A percentile compares a stretch with the other conserved stretches of the same genome.
These are phyloP conservation scores for Leishmania tropica DNA, from an alignment of 208 protist genomes.

Conservation along the genomic window DNA sequence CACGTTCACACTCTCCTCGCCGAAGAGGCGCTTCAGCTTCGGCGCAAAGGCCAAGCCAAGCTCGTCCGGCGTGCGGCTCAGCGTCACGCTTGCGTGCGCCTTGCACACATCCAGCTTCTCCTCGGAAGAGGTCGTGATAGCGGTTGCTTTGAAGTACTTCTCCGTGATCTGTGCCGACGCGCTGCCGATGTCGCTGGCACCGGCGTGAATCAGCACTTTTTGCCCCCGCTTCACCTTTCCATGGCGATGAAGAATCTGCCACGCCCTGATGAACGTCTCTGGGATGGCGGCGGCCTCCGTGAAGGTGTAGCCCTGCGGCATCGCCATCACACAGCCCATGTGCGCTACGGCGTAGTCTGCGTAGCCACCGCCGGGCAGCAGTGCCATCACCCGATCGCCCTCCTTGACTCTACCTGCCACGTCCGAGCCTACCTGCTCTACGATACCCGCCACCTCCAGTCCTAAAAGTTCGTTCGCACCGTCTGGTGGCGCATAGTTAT, in stretches of 20 bases:
- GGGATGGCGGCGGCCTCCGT: conserved; percentile 88
- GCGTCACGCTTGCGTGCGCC: conserved; percentile 43
- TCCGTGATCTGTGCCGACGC: conserved; percentile 83
- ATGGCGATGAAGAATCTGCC: conserved; percentile 79
- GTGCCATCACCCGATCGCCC: conserved; percentile 86
- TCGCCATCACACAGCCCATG: conserved; percentile 64
- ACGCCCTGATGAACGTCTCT: conserved; percentile 94
- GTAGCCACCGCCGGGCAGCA: conserved; percentile 93
- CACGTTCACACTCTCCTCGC: conserved; percentile 53
- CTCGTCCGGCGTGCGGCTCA: conserved; percentile 60
- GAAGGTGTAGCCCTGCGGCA: conserved; percentile 83
- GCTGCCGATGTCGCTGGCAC: conserved; percentile 88
- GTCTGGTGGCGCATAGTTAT: conserved; percentile 82
- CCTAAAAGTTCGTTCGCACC: conserved; percentile 79
- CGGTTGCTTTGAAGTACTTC: conserved; percentile 77
- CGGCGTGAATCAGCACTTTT: conserved; percentile 86
- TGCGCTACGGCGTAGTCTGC: conserved; percentile 85
- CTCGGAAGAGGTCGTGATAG: conserved; percentile 65
- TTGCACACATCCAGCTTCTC: conserved; percentile 74
- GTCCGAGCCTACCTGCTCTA: conserved; percentile 57
- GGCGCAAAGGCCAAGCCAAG: conserved; percentile 50
- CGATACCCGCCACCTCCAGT: conserved; percentile 88
- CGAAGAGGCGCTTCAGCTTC: conserved; percentile 57
- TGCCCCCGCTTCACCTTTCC: conserved; percentile 64
- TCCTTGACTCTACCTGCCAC: conserved; percentile 55